These are phyloP conservation scores for Mortierella sp. DNA, from an alignment of 371 early-diverging fungal genomes.

Conservation along the genomic window DNA sequence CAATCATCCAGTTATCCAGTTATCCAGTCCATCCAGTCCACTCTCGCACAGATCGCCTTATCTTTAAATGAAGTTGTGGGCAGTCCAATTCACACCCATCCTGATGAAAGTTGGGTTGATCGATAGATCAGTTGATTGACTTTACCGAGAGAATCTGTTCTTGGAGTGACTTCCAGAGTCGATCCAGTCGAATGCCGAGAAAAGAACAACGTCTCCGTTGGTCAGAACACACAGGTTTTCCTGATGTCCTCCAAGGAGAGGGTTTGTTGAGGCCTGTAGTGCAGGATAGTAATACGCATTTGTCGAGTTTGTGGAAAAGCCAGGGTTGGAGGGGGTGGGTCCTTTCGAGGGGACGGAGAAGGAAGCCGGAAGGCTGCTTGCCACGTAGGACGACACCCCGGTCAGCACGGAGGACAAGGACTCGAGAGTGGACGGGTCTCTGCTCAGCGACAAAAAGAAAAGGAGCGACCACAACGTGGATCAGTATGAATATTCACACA, in stretches of 20 bases:
- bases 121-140: conserved; percentile 5
- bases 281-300: conserved; percentile 51
- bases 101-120: not conserved
- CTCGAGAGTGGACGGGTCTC: conserved; percentile 71
- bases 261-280: conserved; percentile 29
- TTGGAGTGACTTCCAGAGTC: conserved; percentile 24
- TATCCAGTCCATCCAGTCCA: too few species aligned
- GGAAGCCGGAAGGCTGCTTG: conserved; percentile 57
- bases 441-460: conserved; percentile 18
- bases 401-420: conserved; percentile 67
- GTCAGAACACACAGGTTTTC: conserved; percentile 37
- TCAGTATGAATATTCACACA: not conserved
- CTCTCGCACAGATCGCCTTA: too few species aligned
- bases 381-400: conserved; percentile 68
- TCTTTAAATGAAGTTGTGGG: too few species aligned
- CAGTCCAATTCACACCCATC: too few species aligned
- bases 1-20: not conserved
- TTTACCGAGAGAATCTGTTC: conserved; percentile 35
- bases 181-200: conserved; percentile 56
- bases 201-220: conserved; percentile 48
- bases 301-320: conserved; percentile 35
- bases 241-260: conserved; percentile 36
- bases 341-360: conserved; percentile 56
- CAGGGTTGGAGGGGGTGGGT: conserved; percentile 34
- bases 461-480: not conserved